Percentiles rank a stretch among this genome's conserved stretches.
These are phyloP conservation scores for Candida sp. DNA, from an alignment of 1,139 yeast species.

Conservation along the genomic window DNA sequence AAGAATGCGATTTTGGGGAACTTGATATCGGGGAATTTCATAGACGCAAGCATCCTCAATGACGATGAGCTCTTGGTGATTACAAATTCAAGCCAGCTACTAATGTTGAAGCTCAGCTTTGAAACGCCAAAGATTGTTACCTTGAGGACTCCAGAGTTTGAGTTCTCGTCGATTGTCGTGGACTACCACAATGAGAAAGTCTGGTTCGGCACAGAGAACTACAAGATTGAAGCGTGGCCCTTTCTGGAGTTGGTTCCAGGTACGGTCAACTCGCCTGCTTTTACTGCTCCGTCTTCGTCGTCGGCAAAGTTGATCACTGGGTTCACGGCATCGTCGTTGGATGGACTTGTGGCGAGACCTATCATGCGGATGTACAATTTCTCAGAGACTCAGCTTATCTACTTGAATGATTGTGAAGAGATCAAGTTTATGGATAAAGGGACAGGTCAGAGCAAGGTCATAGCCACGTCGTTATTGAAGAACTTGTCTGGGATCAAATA, in stretches of 20 bases:
- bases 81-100: slow-evolving; percentile 46
- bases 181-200: slow-evolving; percentile 25
- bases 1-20: slow-evolving; percentile 60
- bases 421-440: slow-evolving; percentile 25
- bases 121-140: slow-evolving; percentile 25
- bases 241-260: slow-evolving; percentile 18
- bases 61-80: slow-evolving; percentile 44
- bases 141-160: slow-evolving; percentile 20
- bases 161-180: slow-evolving; percentile 21
- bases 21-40: slow-evolving; percentile 51
- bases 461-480: slow-evolving; percentile 39
- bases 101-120: slow-evolving; percentile 29
- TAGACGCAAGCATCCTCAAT: slow-evolving; percentile 37
- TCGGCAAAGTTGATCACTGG: background rate
- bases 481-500: slow-evolving; percentile 41
- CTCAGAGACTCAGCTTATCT: slow-evolving; percentile 24
- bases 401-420: slow-evolving; percentile 35
- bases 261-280: background rate
- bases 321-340: background rate
- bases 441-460: slow-evolving; percentile 12
- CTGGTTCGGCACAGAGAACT: slow-evolving; percentile 23
- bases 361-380: slow-evolving; percentile 18
- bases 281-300: background rate
- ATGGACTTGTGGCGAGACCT: slow-evolving; percentile 3
- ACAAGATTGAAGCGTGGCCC: slow-evolving; percentile 12